Evolutionary conservation across 805 yeast species (phyloP), one percentile per base, ranked within the genome.

Genomic region (Cyberlindnera maritima): DNA sequence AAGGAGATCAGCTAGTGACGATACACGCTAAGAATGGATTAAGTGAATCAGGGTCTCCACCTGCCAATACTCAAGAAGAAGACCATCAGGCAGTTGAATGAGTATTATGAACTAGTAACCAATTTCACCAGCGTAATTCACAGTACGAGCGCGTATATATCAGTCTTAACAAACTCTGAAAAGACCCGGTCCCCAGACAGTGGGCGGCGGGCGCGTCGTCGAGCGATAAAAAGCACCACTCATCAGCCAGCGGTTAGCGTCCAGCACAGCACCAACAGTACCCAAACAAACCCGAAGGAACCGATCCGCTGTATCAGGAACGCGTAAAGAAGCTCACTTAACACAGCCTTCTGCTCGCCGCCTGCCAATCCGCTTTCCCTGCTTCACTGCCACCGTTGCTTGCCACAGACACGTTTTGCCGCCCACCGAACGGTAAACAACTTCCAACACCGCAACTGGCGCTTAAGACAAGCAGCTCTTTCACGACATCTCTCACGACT

Each of bases 131-230:
- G 35, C 15, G 50, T 43, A 43, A 28, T 10, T 38, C 18, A 36
- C 48, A 20, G 43, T 14, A 17, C 36, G 36, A 23, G 5, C 13
- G 44, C 36, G 57, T 51, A 53, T 36, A 20, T 43, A 15, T 19
- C 44, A 41, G 53, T 33, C 43, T 46, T 26, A 25, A 37, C 29
- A 37, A 23, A 19, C 18, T 14, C 29, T 18, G 18, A 23, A 36
- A 6, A 6, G 4, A n/a, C n/a, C n/a, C n/a, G n/a, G n/a, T n/a
- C n/a, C n/a, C n/a, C 39, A 15, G 17, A 20, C 14, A 3, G 5
- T 12, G 9, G 25, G 9, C 19, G 29, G n/a, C 25, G 17, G 18
- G 41, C 39, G 35, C 43, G 47, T 34, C 47, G 47, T 25, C 47
- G 47, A 36, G 39, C 39, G 28, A 39, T 44, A 29, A 45, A 45